These are phyloP conservation scores for Coniochaeta sp. DNA, from an alignment of 2,329 filamentous ascomycete species.

Conservation along the genomic window DNA sequence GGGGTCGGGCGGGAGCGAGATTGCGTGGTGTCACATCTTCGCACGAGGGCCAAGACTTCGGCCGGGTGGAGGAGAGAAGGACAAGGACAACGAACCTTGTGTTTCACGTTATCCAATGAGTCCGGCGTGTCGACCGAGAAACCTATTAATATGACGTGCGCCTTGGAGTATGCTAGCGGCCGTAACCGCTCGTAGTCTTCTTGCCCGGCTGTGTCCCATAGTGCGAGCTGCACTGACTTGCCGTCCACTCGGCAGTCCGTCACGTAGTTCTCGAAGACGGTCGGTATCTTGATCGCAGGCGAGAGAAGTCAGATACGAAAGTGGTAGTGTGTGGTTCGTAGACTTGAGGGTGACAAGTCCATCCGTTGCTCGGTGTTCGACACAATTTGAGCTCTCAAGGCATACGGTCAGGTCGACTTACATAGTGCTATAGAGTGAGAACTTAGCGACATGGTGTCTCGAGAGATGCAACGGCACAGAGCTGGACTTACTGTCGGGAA, in stretches of 20 bases:
- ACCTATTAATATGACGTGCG: slow-evolving; percentile 92
- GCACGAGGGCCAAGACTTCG: background rate
- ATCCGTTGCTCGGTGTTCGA: background rate
- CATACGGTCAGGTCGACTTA: slow-evolving; percentile 26
- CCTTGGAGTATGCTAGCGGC: slow-evolving; percentile 92
- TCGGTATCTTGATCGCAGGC: slow-evolving; percentile 66
- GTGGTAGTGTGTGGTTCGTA: background rate
- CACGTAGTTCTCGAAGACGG: slow-evolving; percentile 98
- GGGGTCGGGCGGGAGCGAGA: background rate
- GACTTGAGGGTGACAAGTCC: background rate
- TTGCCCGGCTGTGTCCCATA: slow-evolving; percentile 99
- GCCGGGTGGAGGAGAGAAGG: background rate
- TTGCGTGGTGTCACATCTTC: background rate
- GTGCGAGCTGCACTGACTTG: slow-evolving; percentile 93
- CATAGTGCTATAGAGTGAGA: slow-evolving; percentile 43
- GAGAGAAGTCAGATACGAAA: background rate
- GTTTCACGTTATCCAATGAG: slow-evolving; percentile 94
- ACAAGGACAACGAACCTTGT: slow-evolving; percentile 58
- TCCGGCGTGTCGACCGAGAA: slow-evolving; percentile 94
- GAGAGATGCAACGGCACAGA: background rate
- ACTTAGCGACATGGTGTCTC: background rate
- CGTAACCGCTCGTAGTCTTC: slow-evolving; percentile 97
- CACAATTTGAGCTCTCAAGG: no score
- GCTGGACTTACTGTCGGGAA: slow-evolving; percentile 78
- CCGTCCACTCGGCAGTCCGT: slow-evolving; percentile 98